These are phyloP conservation scores for Bromus sterilis DNA, from an alignment of 176 grass and related monocot genomes.

Conservation along the genomic window DNA sequence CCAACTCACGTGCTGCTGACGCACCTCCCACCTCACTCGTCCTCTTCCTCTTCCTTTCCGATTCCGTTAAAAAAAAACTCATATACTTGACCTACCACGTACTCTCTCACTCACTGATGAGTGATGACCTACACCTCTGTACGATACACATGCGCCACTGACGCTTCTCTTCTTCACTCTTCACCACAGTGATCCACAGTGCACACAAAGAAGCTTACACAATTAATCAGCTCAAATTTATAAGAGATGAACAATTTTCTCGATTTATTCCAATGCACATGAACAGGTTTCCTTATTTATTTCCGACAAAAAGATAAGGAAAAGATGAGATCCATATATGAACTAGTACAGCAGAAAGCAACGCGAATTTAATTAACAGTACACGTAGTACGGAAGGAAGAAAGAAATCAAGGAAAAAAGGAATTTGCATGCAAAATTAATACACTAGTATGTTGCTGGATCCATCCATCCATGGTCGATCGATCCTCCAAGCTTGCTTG, in stretches of 20 bases:
- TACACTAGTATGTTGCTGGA: too few relatives aligned
- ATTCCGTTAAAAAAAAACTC: neutral
- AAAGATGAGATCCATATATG: neutral
- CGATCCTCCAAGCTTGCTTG: neutral
- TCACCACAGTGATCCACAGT: neutral
- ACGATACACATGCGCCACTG: neutral
- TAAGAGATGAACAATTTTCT: neutral
- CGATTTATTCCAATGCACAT: neutral
- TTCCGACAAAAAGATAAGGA: slow-evolving; percentile 21
- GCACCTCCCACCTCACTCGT: neutral
- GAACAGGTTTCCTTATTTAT: slow-evolving; percentile 18
- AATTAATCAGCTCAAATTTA: too few relatives aligned
- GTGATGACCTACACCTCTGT: neutral
- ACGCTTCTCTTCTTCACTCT: slow-evolving; percentile 15
- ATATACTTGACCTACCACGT: neutral
- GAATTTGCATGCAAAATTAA: slow-evolving; percentile 21
- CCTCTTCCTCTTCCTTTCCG: neutral
- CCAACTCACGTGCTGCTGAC: slow-evolving; percentile 46
- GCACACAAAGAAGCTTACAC: neutral
- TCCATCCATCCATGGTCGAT: neutral
- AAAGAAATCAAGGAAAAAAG: slow-evolving; percentile 22
- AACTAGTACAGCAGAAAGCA: neutral
- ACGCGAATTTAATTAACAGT: neutral
- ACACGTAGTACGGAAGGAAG: too few relatives aligned
- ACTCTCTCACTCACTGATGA: neutral